phyloP scores from a whole-genome alignment of 352 stramenopile genomes.

The Phytophthora tubulina region DNA sequence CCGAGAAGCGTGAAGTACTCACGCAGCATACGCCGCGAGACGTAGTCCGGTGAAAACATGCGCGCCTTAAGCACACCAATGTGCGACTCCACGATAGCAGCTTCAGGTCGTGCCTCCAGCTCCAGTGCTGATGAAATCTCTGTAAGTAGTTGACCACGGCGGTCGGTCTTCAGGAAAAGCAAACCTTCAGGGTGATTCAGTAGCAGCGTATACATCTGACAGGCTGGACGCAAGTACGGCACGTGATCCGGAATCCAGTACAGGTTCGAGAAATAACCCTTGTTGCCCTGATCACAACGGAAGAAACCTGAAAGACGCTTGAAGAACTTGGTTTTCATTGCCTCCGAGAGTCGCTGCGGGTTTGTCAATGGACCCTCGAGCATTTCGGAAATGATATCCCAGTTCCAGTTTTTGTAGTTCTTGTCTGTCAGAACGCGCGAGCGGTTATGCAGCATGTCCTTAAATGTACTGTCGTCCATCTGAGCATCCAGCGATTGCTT shows the following conservation, averaged over 20 bases:
- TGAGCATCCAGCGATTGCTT: slow-evolving; percentile 90
- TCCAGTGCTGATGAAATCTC: slow-evolving; percentile 89
- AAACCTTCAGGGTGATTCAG: slow-evolving; percentile 89
- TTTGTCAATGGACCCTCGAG: slow-evolving; percentile 89
- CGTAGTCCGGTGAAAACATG: slow-evolving; percentile 91
- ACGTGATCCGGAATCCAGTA: slow-evolving; percentile 92
- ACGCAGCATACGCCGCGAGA: slow-evolving; percentile 87
- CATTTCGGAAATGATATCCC: slow-evolving; percentile 92
- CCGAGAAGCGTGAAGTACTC: slow-evolving; percentile 91
- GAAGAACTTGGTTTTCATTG: slow-evolving; percentile 95
- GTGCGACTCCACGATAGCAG: slow-evolving; percentile 89
- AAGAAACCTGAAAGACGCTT: slow-evolving; percentile 92
- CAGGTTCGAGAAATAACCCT: slow-evolving; percentile 90
- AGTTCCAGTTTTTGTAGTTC: slow-evolving; percentile 94
- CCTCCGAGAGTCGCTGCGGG: slow-evolving; percentile 85
- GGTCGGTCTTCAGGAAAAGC: slow-evolving; percentile 90
- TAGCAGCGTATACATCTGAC: slow-evolving; percentile 91
- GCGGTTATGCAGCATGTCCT: slow-evolving; percentile 90
- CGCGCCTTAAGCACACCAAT: slow-evolving; percentile 88
- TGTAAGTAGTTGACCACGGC: slow-evolving; percentile 82
- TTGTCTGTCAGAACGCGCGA: slow-evolving; percentile 89
- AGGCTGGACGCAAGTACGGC: slow-evolving; percentile 87
- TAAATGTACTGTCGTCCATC: slow-evolving; percentile 91
- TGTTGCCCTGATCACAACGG: slow-evolving; percentile 90
- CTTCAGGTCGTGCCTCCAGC: slow-evolving; percentile 85